A percentile compares a stretch with the other conserved stretches of the same genome.
Evolutionary conservation across 345 rosid genomes (phyloP).

Genomic region (rapeseed (Brassica napus)): DNA sequence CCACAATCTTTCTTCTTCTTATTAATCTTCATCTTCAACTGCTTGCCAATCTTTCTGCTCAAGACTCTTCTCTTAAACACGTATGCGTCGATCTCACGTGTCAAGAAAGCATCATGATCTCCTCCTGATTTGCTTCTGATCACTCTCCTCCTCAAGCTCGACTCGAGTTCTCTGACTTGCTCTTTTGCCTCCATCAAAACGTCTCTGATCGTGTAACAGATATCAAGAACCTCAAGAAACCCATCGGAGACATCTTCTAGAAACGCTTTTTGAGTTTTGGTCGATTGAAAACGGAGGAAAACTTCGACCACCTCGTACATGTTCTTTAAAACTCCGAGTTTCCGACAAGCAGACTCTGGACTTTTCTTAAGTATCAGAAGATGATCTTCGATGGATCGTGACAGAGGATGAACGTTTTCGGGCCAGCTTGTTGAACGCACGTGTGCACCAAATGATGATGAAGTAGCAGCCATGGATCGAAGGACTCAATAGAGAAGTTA

Average conservation of each 20-base stretch:
- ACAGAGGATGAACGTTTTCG: constrained; percentile 39
- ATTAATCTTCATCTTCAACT: constrained; percentile 26
- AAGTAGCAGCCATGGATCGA: constrained; percentile 25
- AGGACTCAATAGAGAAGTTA: background rate
- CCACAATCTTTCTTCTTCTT: constrained; percentile 15
- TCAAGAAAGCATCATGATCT: constrained; percentile 16
- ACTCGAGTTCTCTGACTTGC: constrained; percentile 36
- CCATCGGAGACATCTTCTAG: constrained; percentile 47
- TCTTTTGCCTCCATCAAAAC: constrained; percentile 42
- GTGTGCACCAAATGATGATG: constrained; percentile 28
- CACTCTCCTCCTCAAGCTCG: constrained; percentile 41
- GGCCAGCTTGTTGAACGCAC: constrained; percentile 49
- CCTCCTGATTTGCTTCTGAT: constrained; percentile 21
- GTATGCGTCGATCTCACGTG: constrained; percentile 31
- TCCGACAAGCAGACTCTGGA: constrained; percentile 28
- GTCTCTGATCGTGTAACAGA: constrained; percentile 44
- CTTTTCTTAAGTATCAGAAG: constrained; percentile 32
- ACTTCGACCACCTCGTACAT: constrained; percentile 30
- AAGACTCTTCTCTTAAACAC: constrained; percentile 38
- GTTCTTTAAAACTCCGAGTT: constrained; percentile 37
- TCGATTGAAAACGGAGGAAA: constrained; percentile 34
- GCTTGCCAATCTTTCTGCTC: constrained; percentile 24
- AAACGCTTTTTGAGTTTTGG: constrained; percentile 34
- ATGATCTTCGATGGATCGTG: constrained; percentile 39
- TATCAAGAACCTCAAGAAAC: constrained; percentile 44